Evolutionary conservation across 169 alveolate species (phyloP), one percentile per base, ranked within the genome.

Genomic region (Plasmodium ovale): DNA sequence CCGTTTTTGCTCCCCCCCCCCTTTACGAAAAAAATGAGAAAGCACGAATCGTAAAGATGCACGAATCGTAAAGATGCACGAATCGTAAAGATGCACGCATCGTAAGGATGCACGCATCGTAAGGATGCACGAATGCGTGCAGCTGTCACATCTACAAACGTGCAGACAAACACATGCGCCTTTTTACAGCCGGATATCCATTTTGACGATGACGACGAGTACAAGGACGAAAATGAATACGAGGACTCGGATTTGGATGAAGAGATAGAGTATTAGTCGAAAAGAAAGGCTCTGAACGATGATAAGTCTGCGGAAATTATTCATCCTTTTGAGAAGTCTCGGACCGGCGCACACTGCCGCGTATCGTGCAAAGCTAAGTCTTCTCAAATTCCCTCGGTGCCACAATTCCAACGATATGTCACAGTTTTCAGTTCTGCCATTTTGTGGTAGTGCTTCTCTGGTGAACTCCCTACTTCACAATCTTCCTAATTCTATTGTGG

Each of bases 161-260:
- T 54, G 7, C 21, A 1, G 4, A 54, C 1, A 54, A 54, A 54
- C 9, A 19, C 35, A 54, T 16, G n/a, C n/a, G n/a, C n/a, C n/a
- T 39, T 54, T 44, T 72, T 82, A 42, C 82, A 94, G 96, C 95
- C 96, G 23, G 96, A 94, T 73, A 93, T 94, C 60, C 92, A 87
- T 51, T 94, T 93, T 93, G 73, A 69, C 77, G 88, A 93, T 64
- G 94, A 94, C 23, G 87, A 89, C 65, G 94, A 92, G 14, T 87
- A 74, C 84, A 77, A 68, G 56, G 92, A 90, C 12, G 94, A 94
- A 65, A 91, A 92, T 60, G 96, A 94, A 29, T 87, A 85, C 21
- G 93, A 89, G 53, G 92, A 92, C 72, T 89, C 95, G 21, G 96
- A 94, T 49, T 37, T 94, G 54, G 96, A 92, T 72, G 96, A 94